Base-by-base conservation (phyloP, 306 rosid species). In the Aeschynomene evenia region DNA sequence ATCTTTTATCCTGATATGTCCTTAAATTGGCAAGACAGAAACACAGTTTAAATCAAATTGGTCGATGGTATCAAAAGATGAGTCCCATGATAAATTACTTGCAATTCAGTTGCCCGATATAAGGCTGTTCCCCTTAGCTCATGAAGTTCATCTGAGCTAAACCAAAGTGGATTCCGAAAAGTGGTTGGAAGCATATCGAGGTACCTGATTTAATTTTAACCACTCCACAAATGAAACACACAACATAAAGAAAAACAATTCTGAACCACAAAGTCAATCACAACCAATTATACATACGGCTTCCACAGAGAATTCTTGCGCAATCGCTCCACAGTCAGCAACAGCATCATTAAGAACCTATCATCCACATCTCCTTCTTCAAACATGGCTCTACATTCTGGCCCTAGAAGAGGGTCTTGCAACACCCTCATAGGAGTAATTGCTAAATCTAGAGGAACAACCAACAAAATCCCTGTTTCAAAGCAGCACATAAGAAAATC, bases 391-490 rank as follows among this genome's bases (percentile, higher is more conserved):
- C 91, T 87, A 72, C 99, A 91, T 77, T 86, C 97, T 15, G 95
- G 84, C 46, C 99, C 97, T 55, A 88, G 63, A 71, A 88, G 81
- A 72, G 96, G 88, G 73, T 94, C 96, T 91, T 94, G 96, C 88
- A 94, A 72, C 39, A 91, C 99, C 80, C 97, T 82, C 99, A 94
- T 94, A 4, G 99, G 99, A 74, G 99, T 91, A 68, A 94, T 91
- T 58, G 97, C 95, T 58, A 94, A 81, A 80, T 87, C 88, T 21
- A 94, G 81, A 29, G 96, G 97, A 72, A 91, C 99, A 75, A 88
- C 96, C 80, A 91, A 75, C 50, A 85, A 53, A 78, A 94, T 79
- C 67, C 87, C 99, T 94, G 86, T 34, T 74, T 57, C 46, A 45
- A 40, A 76, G 51, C 2, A 21, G 39, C 53, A 29, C 51, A 45